phyloP scores from a whole-genome alignment of 106 monocot species.

The Allium cepa region DNA sequence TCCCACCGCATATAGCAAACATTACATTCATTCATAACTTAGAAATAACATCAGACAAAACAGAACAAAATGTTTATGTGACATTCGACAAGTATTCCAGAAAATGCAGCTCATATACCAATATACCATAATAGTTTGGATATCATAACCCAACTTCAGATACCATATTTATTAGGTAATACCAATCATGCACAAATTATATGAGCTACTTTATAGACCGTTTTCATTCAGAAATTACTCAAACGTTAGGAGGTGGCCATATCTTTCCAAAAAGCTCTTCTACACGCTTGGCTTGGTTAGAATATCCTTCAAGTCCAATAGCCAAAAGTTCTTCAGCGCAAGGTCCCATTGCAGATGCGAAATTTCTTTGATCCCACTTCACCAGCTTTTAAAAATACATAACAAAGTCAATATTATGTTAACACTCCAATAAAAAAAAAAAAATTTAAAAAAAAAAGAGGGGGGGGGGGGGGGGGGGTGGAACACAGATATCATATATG shows the following conservation, averaged over 20 bases:
- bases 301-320: conserved; percentile 78
- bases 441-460: neutral
- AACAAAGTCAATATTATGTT: neutral
- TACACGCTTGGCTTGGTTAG: conserved; percentile 53
- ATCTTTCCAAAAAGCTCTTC: conserved; percentile 78
- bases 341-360: conserved; percentile 76
- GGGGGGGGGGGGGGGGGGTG: no score
- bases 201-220: neutral
- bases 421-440: neutral
- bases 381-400: conserved; percentile 30
- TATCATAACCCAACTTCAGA: no score
- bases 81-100: no score
- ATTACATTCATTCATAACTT: no score
- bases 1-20: no score
- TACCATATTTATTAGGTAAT: no score
- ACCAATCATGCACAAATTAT: no score
- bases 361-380: conserved; percentile 74
- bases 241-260: conserved; percentile 88
- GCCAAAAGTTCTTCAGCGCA: conserved; percentile 69
- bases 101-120: no score
- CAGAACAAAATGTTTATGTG: no score
- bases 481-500: neutral
- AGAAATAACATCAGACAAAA: no score
- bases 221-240: conserved; percentile 3
- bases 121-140: no score